Percentiles rank a stretch among this genome's conserved stretches.
Conservation (phyloP, 2,329 filamentous ascomycete species). For the Kalmusia sp. region DNA sequence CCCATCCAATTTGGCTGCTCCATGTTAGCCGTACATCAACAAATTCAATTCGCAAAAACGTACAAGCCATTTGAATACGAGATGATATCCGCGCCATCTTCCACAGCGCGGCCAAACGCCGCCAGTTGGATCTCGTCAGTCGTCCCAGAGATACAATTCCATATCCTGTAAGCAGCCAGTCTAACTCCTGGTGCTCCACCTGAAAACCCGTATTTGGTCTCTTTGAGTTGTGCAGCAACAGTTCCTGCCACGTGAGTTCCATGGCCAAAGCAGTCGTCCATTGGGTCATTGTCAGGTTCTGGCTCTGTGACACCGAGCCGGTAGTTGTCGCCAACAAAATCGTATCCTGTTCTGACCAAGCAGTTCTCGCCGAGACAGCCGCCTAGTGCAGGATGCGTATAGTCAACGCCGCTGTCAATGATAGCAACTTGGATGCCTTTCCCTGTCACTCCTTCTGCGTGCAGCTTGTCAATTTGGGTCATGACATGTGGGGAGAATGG, state of each 20-base stretch:
- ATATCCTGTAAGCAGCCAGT: slow-evolving; percentile 58
- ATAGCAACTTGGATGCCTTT: slow-evolving; percentile 56
- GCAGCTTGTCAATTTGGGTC: slow-evolving; percentile 46
- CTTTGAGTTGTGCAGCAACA: slow-evolving; percentile 64
- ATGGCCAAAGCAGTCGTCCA: slow-evolving; percentile 62
- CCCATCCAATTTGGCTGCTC: slow-evolving; percentile 32
- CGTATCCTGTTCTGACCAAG: slow-evolving; percentile 64
- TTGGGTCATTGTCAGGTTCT: slow-evolving; percentile 58
- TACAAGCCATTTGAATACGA: slow-evolving; percentile 22
- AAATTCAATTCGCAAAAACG: neutral
- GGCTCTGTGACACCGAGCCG: slow-evolving; percentile 44
- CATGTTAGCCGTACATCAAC: neutral
- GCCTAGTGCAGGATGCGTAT: slow-evolving; percentile 68
- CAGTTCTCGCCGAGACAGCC: slow-evolving; percentile 68
- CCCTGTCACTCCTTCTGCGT: slow-evolving; percentile 54
- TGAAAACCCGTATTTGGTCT: slow-evolving; percentile 10
- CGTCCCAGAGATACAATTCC: slow-evolving; percentile 15
- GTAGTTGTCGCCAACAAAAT: slow-evolving; percentile 63
- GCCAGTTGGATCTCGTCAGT: slow-evolving; percentile 21
- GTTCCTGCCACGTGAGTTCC: slow-evolving; percentile 64
- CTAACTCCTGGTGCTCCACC: slow-evolving; percentile 49
- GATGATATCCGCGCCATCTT: slow-evolving; percentile 55
- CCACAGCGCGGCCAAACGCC: slow-evolving; percentile 56
- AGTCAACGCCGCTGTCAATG: slow-evolving; percentile 59
- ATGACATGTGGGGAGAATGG: slow-evolving; percentile 40